Base-by-base conservation (phyloP, 176 grass and related monocot species). In the Typha latifolia region DNA sequence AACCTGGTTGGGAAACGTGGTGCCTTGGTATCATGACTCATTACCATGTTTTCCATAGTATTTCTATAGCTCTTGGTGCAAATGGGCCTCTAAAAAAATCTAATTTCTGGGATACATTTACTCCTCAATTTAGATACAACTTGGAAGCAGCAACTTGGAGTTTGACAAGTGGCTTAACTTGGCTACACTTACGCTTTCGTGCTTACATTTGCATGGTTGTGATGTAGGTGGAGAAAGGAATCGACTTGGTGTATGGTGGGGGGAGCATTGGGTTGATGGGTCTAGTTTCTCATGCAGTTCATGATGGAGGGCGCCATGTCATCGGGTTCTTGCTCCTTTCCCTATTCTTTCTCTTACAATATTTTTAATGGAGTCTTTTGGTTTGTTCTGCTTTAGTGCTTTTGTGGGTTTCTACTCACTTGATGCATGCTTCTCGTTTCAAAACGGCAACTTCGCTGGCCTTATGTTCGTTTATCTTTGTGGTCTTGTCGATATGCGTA, bases 211-310 rank as follows among this genome's bases (percentile, higher is more conserved):
- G 62, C 37, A 43, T 43, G 37, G 37, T 43, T 27, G 12, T 76
- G 72, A 21, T 85, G 74, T 72, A 96, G 93, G 93, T 91, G 72
- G 85, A 89, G 76, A 84, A 82, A 77, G 93, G 88, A 72, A 96
- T 96, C 69, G 93, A 96, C 81, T 70, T 96, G 78, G 93, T 96
- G 72, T 96, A 96, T 61, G 93, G 93, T 14, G 93, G 93, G 56
- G 88, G 93, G 32, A 91, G 88, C 82, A 91, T 96, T 34, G 93
- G 93, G 57, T 84, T 96, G 75, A 96, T 96, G 93, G 93, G 93
- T 7, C 62, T 96, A 32, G 82, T 96, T 72, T 96, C 85, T 64
- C 93, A 91, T 73, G 93, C 93, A 62, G 93, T 96, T 72, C 93
- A 91, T 82, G 88, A 96, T 70, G 93, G 93, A 72, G 93, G 93